Base-by-base conservation (phyloP, 495 filamentous ascomycete genomes). In the Terfezia boudieri region DNA sequence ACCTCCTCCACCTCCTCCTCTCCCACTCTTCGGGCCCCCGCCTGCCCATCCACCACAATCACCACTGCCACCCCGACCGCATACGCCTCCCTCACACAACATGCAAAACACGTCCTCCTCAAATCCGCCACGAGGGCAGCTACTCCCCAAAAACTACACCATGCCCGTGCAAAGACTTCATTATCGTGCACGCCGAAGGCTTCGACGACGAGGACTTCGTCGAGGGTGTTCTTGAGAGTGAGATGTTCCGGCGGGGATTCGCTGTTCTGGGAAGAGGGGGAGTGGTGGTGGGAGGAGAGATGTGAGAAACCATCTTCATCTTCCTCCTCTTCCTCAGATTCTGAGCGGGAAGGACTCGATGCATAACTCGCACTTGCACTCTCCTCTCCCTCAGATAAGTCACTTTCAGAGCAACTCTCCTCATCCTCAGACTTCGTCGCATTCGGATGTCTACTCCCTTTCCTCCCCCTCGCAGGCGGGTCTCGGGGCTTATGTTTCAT, bases 121-220 rank as follows among this genome's bases (percentile, higher is more conserved):
- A 81, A 60, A 66, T 83, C 77, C 22, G 79, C 79, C 36, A 82
- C 74, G 17, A 85, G 65, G 0, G 80, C 80, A 49, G 71, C 75
- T 53, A 82, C 64, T 20, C 81, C 81, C 74, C 78, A 80, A 56
- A 80, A 78, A 57, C 76, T 70, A 59, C 79, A 83, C 81, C 81
- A 84, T 48, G 81, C 81, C 51, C 81, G 67, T 1, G 79, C 79
- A 60, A 85, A 71, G 12, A 85, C 81, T 65, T 83, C 81, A 56
- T 83, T 84, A 63, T 85, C 81, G 50, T 64, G 66, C 32, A 78
- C 79, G 9, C 81, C 81, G 58, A 80, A 78, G 32, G 80, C 79
- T 66, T 84, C 76, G 16, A 85, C 71, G 37, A 79, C 79, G 38
- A 85, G 68, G 10, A 85, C 79, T 58, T 70, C 70, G 57, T 81